phyloP scores from a whole-genome alignment of 768 basidiomycete genomes.

The Dacryopinax spathularia region DNA sequence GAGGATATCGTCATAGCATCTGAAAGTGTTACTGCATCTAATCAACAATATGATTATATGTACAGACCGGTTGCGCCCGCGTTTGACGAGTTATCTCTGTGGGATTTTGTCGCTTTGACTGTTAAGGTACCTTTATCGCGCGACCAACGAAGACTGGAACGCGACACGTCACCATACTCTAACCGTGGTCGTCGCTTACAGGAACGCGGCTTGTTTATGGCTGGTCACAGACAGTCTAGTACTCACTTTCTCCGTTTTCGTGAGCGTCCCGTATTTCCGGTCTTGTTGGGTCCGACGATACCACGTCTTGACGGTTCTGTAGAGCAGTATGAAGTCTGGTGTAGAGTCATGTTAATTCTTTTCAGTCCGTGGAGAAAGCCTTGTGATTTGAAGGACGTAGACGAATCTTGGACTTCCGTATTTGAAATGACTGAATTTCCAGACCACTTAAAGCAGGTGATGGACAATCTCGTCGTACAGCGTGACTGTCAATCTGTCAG shows the following conservation, averaged over 20 bases:
- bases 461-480: constrained; percentile 30
- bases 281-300: constrained; percentile 25
- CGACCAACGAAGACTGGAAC: neutral
- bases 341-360: constrained; percentile 29
- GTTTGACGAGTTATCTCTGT: constrained; percentile 16
- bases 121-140: constrained; percentile 13
- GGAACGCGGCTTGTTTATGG: neutral
- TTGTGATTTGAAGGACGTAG: constrained; percentile 16
- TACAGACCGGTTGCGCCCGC: constrained; percentile 4
- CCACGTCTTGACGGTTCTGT: constrained; percentile 21
- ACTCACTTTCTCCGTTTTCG: constrained; percentile 16
- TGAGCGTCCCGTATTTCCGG: constrained; percentile 16
- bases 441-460: constrained; percentile 8
- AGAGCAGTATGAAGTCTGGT: constrained; percentile 16
- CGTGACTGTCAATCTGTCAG: constrained; percentile 19
- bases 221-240: constrained; percentile 14
- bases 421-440: constrained; percentile 15
- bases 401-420: constrained; percentile 22
- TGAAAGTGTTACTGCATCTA: constrained; percentile 9
- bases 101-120: constrained; percentile 21
- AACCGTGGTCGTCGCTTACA: neutral
- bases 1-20: neutral
- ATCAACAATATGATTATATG: constrained; percentile 21
- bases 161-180: neutral
- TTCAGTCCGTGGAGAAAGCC: constrained; percentile 31